Evolutionary conservation across 108 stramenopile species (phyloP).

Genomic region (Schizochytrium sp.): DNA sequence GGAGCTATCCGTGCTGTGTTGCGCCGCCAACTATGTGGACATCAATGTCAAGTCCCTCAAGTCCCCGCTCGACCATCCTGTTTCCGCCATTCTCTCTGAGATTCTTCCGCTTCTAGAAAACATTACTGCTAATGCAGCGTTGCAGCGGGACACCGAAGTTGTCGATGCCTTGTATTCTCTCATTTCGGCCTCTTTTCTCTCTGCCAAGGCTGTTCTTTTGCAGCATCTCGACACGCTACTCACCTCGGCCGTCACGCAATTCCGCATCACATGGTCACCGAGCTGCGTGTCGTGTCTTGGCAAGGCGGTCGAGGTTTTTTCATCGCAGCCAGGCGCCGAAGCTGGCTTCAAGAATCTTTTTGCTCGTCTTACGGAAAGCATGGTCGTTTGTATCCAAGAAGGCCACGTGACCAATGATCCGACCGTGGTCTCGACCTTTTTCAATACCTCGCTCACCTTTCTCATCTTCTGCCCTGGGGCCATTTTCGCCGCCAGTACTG

Average conservation of each 20-base stretch:
- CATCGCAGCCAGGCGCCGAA: not conserved
- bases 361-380: not conserved
- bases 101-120: not conserved
- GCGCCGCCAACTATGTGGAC: not conserved
- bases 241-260: not conserved
- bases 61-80: not conserved
- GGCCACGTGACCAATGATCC: not conserved
- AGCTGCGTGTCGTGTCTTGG: not conserved
- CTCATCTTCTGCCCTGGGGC: not conserved
- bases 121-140: not conserved
- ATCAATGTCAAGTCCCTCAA: not conserved
- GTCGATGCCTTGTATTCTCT: not conserved
- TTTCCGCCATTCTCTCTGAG: not conserved
- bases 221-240: not conserved
- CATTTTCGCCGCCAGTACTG: not conserved
- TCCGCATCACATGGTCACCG: conserved; percentile 1
- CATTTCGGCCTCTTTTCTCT: not conserved
- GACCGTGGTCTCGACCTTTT: not conserved
- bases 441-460: not conserved
- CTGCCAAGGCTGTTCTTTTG: not conserved
- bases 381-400: not conserved
- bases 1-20: not conserved
- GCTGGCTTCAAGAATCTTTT: not conserved
- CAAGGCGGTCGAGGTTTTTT: not conserved
- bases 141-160: not conserved